These are phyloP conservation scores for Colletotrichum limetticola DNA, from an alignment of 2,329 filamentous ascomycete species.

Conservation along the genomic window DNA sequence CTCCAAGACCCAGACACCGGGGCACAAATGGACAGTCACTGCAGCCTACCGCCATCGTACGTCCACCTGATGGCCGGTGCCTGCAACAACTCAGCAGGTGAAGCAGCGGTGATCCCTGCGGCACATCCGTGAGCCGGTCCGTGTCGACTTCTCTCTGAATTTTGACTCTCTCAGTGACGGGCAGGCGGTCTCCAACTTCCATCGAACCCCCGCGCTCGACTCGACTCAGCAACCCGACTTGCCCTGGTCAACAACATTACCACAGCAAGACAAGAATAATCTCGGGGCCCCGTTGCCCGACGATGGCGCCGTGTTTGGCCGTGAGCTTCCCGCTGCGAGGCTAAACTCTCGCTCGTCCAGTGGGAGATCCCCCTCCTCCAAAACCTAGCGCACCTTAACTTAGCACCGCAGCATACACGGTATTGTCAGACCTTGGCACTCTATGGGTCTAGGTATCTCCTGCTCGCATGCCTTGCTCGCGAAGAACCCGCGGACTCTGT, in stretches of 20 bases:
- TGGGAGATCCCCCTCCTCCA: slow-evolving; percentile 20
- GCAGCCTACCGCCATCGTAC: neutral
- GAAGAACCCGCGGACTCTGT: neutral
- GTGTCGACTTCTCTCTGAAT: neutral
- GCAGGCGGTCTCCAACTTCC: neutral
- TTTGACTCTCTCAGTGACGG: neutral
- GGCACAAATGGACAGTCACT: neutral
- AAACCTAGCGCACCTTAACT: neutral
- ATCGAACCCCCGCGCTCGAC: neutral
- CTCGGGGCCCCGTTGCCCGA: slow-evolving; percentile 6
- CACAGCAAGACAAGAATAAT: slow-evolving; percentile 1
- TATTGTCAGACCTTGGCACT: slow-evolving; percentile 1
- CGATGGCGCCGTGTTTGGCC: slow-evolving; percentile 13
- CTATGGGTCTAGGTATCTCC: neutral
- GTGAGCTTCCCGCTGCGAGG: slow-evolving; percentile 27
- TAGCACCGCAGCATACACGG: neutral
- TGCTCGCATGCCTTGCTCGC: neutral
- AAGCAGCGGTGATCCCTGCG: slow-evolving; percentile 16
- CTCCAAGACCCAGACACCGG: slow-evolving; percentile 4
- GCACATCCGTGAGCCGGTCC: slow-evolving; percentile 14
- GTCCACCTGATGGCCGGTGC: neutral
- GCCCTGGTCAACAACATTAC: slow-evolving; percentile 1
- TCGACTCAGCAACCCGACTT: slow-evolving; percentile 10
- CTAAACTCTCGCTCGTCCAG: slow-evolving; percentile 23
- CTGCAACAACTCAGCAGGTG: neutral